Conservation (phyloP, 1,284 basidiomycete genomes). For the Retiboletus fuscus region DNA sequence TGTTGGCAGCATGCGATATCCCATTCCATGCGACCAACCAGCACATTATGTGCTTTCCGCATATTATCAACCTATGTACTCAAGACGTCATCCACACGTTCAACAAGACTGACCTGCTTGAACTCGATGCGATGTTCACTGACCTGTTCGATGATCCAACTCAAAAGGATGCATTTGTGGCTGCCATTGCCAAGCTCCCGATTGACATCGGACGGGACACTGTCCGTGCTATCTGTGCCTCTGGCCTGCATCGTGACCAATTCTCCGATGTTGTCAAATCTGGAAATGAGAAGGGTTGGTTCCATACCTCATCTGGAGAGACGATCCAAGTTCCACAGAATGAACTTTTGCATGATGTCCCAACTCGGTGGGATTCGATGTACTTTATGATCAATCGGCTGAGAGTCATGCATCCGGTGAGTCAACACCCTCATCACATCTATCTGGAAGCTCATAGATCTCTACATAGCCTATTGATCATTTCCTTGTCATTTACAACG, state of each 20-base stretch:
- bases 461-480: neutral
- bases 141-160: too few species aligned
- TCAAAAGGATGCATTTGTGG: too few species aligned
- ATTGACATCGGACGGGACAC: too few species aligned
- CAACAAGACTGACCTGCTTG: too few species aligned
- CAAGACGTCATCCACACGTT: too few species aligned
- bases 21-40: too few species aligned
- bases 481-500: neutral
- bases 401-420: neutral
- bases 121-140: too few species aligned
- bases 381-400: slow-evolving; percentile 8
- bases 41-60: too few species aligned
- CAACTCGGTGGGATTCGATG: too few species aligned
- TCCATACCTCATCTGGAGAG: neutral
- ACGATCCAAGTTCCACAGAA: neutral
- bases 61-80: too few species aligned
- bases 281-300: neutral
- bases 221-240: neutral
- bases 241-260: neutral
- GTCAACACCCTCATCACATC: neutral
- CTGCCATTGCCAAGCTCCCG: too few species aligned
- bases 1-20: too few species aligned
- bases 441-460: neutral
- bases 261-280: neutral
- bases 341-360: neutral